A percentile compares a stretch with the other conserved stretches of the same genome.
phyloP scores from a whole-genome alignment of 2,329 filamentous ascomycete genomes.

The Talaromyces sp. region DNA sequence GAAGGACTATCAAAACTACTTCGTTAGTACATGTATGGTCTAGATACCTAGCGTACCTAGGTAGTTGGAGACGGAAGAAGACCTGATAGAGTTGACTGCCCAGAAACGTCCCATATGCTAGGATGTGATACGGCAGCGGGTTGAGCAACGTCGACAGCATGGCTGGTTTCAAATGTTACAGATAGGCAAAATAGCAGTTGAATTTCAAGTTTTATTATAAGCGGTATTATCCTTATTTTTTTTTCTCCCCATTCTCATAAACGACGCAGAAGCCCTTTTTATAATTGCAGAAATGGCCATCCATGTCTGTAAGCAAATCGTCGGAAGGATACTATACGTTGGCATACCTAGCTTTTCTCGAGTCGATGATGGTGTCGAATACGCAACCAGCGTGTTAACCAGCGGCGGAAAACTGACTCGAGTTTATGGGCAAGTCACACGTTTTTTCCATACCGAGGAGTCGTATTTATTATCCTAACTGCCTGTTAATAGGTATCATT shows the following conservation, averaged over 20 bases:
- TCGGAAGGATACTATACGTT: constrained; percentile 1
- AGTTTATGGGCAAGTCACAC: constrained; percentile 3
- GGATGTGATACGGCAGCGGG: constrained; percentile 32
- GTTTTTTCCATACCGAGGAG: too few species aligned
- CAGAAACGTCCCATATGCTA: constrained; percentile 37
- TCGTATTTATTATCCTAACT: background rate
- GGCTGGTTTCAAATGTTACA: background rate
- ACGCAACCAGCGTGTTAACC: constrained; percentile 1
- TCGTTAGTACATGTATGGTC: background rate
- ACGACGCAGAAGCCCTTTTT: background rate
- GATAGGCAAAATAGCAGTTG: background rate
- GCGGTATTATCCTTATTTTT: too few species aligned
- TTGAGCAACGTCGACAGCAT: constrained; percentile 15
- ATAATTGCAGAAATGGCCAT: background rate
- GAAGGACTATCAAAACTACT: constrained; percentile 30
- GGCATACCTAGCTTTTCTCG: constrained; percentile 7
- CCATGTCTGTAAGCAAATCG: background rate
- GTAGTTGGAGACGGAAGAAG: constrained; percentile 1
- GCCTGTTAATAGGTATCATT: background rate
- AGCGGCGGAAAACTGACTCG: constrained; percentile 9
- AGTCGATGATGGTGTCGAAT: constrained; percentile 6
- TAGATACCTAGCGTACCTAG: too few species aligned
- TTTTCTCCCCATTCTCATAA: too few species aligned
- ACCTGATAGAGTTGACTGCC: constrained; percentile 37
- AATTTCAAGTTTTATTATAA: too few species aligned